phyloP scores from a whole-genome alignment of 352 stramenopile genomes.

The Phytophthora parvispora region DNA sequence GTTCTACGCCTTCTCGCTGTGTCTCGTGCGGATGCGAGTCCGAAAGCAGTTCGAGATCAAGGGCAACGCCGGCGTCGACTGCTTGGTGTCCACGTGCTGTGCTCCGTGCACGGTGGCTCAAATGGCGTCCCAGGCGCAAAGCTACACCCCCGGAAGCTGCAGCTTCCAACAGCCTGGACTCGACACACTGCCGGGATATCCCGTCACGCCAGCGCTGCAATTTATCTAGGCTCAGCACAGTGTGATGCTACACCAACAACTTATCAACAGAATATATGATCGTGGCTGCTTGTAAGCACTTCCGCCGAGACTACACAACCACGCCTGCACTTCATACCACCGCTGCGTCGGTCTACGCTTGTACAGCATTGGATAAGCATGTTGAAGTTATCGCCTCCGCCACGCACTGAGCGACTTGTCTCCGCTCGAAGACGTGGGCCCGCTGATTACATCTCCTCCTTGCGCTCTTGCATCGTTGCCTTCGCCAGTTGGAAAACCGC shows the following conservation, averaged over 20 bases:
- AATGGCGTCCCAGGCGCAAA: slow-evolving; percentile 65
- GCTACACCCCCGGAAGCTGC: slow-evolving; percentile 60
- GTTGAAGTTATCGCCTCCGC: slow-evolving; percentile 12
- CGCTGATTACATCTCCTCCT: not conserved
- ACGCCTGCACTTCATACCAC: no score
- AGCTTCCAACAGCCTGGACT: slow-evolving; percentile 33
- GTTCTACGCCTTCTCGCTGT: slow-evolving; percentile 34
- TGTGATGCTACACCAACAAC: not conserved
- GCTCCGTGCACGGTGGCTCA: slow-evolving; percentile 63
- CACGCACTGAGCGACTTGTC: slow-evolving; percentile 16
- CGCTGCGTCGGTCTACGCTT: no score
- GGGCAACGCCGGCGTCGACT: slow-evolving; percentile 30
- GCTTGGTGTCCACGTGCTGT: slow-evolving; percentile 31
- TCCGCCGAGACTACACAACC: not conserved
- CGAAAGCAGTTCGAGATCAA: slow-evolving; percentile 56
- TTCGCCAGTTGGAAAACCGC: slow-evolving; percentile 4
- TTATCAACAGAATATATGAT: slow-evolving; percentile 9
- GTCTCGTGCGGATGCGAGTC: slow-evolving; percentile 36
- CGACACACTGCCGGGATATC: slow-evolving; percentile 33
- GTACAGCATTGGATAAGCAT: not conserved
- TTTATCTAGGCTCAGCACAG: slow-evolving; percentile 21
- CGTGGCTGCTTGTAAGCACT: not conserved
- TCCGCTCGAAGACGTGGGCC: slow-evolving; percentile 6
- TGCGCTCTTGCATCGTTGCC: slow-evolving; percentile 9
- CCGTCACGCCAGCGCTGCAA: slow-evolving; percentile 5